Percentiles rank a stretch among this genome's conserved stretches.
Conservation (phyloP, 371 early-diverging fungal genomes). For the Mucor irregularis region DNA sequence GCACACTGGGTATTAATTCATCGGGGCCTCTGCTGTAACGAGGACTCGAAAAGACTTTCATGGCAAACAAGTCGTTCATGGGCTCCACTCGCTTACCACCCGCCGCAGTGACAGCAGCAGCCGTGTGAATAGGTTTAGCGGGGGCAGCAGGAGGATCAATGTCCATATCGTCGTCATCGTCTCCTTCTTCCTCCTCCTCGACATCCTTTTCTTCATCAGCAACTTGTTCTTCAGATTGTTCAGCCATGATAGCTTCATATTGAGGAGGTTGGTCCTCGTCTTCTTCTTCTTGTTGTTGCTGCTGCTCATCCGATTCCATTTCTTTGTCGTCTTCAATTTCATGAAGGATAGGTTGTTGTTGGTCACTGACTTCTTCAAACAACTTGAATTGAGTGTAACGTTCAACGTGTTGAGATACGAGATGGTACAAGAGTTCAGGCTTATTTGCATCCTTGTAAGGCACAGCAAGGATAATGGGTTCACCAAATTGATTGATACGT, state of each 20-base stretch:
- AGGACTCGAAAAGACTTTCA: conserved; percentile 37
- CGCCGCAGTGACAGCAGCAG: conserved; percentile 48
- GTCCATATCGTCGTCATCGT: conserved; percentile 12
- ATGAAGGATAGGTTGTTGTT: not conserved
- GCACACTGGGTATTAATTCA: conserved; percentile 16
- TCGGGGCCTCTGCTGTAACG: conserved; percentile 2
- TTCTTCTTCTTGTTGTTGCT: not conserved
- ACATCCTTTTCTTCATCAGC: not conserved
- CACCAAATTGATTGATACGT: conserved; percentile 34
- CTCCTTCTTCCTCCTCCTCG: not conserved
- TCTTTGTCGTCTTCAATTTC: not conserved
- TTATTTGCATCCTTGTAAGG: conserved; percentile 29
- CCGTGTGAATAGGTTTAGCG: conserved; percentile 35
- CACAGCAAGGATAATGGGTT: conserved; percentile 39
- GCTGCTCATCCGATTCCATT: not conserved
- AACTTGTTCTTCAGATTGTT: not conserved
- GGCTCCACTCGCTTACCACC: conserved; percentile 39
- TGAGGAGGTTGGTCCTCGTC: conserved; percentile 1
- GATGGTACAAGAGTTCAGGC: conserved; percentile 27
- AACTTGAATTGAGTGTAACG: conserved; percentile 39
- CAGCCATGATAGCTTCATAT: not conserved
- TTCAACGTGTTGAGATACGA: conserved; percentile 38
- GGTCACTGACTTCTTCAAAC: conserved; percentile 40
- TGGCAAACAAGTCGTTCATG: conserved; percentile 42
- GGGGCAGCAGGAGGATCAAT: conserved; percentile 9